A percentile compares a stretch with the other conserved stretches of the same genome.
Conservation (phyloP, 31 red algal genomes). For the Odonthalia washingtoniensis region DNA sequence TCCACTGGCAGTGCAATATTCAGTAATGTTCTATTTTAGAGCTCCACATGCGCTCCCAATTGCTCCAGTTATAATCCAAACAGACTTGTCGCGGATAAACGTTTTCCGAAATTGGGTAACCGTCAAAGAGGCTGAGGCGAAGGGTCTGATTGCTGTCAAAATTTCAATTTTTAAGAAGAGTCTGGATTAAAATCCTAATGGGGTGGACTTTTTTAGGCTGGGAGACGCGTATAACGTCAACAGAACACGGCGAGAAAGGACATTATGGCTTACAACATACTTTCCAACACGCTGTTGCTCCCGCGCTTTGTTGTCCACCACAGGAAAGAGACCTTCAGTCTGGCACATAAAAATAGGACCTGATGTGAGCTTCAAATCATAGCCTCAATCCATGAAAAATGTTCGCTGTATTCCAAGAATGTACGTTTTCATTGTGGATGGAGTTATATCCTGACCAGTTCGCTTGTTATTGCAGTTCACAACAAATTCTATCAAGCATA, state of each 20-base stretch:
- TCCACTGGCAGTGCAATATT: no score
- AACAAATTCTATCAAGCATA: no score
- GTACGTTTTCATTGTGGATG: no score
- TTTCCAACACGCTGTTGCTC: not conserved
- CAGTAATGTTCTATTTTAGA: no score
- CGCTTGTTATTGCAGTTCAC: no score
- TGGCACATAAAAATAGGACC: not conserved
- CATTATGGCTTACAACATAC: not conserved
- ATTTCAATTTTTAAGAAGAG: conserved; percentile 17
- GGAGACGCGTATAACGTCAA: conserved; percentile 4
- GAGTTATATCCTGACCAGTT: no score
- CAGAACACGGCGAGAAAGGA: not conserved
- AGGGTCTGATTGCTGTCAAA: conserved; percentile 33
- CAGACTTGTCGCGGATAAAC: not conserved
- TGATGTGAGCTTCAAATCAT: not conserved
- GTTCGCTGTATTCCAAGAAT: no score
- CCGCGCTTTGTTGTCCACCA: conserved; percentile 21
- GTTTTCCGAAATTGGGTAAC: conserved; percentile 10
- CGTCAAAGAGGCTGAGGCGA: conserved; percentile 6
- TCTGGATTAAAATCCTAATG: conserved; percentile 4
- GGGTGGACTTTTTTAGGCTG: not conserved
- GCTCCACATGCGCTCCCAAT: conserved; percentile 6
- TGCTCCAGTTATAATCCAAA: conserved; percentile 12
- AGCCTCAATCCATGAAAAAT: not conserved
- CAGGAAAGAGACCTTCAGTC: not conserved